Evolutionary conservation across 169 alveolate genomes (phyloP).

Genomic region (Amoebophrya sp.): DNA sequence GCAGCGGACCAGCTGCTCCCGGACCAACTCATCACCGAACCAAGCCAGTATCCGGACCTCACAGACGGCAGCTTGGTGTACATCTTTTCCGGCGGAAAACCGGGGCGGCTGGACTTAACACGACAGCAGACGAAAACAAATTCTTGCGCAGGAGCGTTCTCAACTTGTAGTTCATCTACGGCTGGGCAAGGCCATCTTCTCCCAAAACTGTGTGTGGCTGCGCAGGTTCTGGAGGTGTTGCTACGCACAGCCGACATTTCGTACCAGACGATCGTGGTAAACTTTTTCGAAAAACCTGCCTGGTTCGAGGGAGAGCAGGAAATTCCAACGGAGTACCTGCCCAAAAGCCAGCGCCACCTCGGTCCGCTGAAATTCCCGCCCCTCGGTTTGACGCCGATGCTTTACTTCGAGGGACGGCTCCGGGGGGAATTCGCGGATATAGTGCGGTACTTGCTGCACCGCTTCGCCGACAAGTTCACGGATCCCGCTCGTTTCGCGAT

Average conservation of each 20-base stretch:
- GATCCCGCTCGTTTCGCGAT: not conserved
- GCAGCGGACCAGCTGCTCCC: not conserved
- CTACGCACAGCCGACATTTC: not conserved
- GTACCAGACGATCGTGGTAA: not conserved
- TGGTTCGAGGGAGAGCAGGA: not conserved
- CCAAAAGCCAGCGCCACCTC: not conserved
- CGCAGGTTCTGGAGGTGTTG: not conserved
- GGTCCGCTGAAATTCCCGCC: not conserved
- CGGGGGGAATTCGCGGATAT: constrained; percentile 11
- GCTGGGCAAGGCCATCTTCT: not conserved
- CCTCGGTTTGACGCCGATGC: not conserved
- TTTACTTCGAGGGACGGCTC: not conserved
- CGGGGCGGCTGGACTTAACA: not conserved
- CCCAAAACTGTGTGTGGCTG: not conserved
- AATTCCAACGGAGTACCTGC: not conserved
- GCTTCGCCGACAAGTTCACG: not conserved
- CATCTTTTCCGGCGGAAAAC: not conserved
- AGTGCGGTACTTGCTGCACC: not conserved
- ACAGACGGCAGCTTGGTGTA: not conserved
- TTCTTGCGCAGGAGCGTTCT: not conserved
- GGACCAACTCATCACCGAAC: not conserved
- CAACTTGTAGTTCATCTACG: not conserved
- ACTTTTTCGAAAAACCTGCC: not conserved
- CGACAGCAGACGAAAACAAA: not conserved
- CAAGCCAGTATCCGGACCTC: not conserved